phyloP scores from a whole-genome alignment of 176 grass and related monocot species.

The Avena sativa region DNA sequence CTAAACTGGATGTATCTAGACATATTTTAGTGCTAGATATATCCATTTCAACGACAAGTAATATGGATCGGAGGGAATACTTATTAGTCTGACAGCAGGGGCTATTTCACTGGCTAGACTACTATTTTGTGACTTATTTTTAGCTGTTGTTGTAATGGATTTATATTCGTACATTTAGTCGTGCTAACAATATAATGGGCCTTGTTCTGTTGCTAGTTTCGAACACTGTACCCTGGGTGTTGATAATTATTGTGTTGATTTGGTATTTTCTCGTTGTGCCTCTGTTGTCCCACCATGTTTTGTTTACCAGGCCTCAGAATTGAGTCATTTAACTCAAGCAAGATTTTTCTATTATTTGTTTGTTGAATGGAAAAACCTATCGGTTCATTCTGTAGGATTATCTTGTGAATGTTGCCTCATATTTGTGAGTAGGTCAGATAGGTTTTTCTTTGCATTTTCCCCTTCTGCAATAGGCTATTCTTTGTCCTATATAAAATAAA shows the following conservation, averaged over 20 bases:
- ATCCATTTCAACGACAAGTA: too few species aligned
- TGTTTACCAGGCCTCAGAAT: neutral
- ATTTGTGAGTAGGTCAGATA: too few species aligned
- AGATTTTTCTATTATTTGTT: neutral
- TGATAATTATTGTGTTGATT: neutral
- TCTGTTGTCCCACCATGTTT: neutral
- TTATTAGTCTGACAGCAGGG: neutral
- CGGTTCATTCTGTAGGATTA: too few species aligned
- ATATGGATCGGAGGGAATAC: too few species aligned
- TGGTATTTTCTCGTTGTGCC: neutral
- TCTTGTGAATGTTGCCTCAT: too few species aligned
- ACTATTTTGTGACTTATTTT: neutral
- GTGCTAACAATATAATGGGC: neutral
- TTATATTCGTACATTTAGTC: neutral
- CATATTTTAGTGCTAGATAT: too few species aligned
- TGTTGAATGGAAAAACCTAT: neutral
- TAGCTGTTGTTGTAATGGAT: neutral
- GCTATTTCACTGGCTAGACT: neutral
- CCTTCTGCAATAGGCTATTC: too few species aligned
- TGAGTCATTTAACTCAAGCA: neutral
- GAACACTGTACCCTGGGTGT: neutral
- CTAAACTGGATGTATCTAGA: too few species aligned
- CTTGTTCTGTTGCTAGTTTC: neutral
- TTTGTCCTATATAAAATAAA: too few species aligned
- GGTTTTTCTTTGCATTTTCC: too few species aligned